These are phyloP conservation scores for Pseudogymnoascus destructans DNA, from an alignment of 2,329 filamentous ascomycete genomes.

Conservation along the genomic window DNA sequence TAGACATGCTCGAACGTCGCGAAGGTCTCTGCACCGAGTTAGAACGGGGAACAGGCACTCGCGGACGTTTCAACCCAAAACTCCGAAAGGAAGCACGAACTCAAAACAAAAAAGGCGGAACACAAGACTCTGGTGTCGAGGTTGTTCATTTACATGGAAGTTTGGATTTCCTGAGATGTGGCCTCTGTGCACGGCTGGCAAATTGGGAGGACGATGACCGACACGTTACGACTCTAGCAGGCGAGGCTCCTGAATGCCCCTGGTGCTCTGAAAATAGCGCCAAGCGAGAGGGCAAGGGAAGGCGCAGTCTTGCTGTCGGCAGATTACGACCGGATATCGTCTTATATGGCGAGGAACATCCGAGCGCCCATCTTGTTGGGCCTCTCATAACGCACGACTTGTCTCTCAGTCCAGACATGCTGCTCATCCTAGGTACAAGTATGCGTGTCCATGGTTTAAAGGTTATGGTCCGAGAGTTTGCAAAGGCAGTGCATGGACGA, in stretches of 20 bases:
- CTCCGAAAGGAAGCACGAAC: slow-evolving; percentile 29
- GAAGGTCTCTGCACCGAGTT: slow-evolving; percentile 54
- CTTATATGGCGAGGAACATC: slow-evolving; percentile 62
- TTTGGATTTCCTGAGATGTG: slow-evolving; percentile 50
- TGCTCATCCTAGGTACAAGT: slow-evolving; percentile 59
- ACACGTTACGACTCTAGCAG: slow-evolving; percentile 34
- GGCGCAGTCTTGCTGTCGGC: slow-evolving; percentile 53
- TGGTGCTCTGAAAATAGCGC: slow-evolving; percentile 50
- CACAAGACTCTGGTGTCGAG: slow-evolving; percentile 24
- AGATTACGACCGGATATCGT: slow-evolving; percentile 61
- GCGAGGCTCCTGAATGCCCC: slow-evolving; percentile 54
- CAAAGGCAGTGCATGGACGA: slow-evolving; percentile 51
- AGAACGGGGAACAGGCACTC: slow-evolving; percentile 46
- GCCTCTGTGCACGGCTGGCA: slow-evolving; percentile 43
- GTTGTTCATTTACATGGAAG: slow-evolving; percentile 60
- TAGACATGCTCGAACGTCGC: slow-evolving; percentile 59
- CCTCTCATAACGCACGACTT: slow-evolving; percentile 57
- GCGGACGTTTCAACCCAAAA: slow-evolving; percentile 42
- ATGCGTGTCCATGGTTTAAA: slow-evolving; percentile 60
- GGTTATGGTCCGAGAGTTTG: slow-evolving; percentile 57
- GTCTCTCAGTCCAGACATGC: slow-evolving; percentile 47
- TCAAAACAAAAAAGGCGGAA: slow-evolving; percentile 22
- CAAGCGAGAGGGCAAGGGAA: slow-evolving; percentile 49
- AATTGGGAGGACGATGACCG: slow-evolving; percentile 46
- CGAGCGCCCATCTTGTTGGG: slow-evolving; percentile 53